A percentile compares a stretch with the other conserved stretches of the same genome.
Conservation (phyloP, 495 filamentous ascomycete genomes). For the Parmelia sp. region DNA sequence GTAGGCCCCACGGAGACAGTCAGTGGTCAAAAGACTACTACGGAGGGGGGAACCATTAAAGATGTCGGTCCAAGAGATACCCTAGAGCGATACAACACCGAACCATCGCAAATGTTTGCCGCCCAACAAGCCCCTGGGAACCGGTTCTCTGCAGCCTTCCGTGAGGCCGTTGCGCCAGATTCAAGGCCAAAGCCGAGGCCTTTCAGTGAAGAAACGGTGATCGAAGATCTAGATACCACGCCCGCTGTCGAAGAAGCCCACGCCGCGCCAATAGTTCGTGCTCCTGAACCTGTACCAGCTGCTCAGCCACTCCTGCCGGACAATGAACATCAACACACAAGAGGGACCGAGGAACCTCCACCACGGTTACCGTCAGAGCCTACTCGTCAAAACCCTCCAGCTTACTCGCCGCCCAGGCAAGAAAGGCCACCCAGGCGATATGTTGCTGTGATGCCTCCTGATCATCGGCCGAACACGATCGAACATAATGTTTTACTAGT, state of each 20-base stretch:
- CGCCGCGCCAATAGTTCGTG: constrained; percentile 24
- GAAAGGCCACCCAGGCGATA: constrained; percentile 31
- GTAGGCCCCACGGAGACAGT: background rate
- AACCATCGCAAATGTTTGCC: constrained; percentile 35
- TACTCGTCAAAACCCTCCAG: constrained; percentile 24
- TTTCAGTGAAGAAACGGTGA: constrained; percentile 26
- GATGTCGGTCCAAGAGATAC: background rate
- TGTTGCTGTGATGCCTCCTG: constrained; percentile 31
- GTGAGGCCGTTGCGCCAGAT: constrained; percentile 23
- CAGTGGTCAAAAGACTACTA: background rate
- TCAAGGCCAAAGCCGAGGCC: constrained; percentile 19
- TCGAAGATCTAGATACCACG: constrained; percentile 28
- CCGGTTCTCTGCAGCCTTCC: constrained; percentile 29
- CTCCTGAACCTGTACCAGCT: constrained; percentile 21
- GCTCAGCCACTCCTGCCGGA: constrained; percentile 13
- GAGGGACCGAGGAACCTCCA: background rate
- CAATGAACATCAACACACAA: background rate
- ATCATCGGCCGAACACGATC: constrained; percentile 21
- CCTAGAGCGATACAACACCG: background rate
- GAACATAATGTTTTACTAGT: constrained; percentile 26
- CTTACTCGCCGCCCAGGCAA: constrained; percentile 13
- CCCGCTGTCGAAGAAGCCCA: constrained; percentile 26
- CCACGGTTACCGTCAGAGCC: constrained; percentile 16
- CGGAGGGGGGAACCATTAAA: background rate
- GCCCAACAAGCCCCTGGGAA: constrained; percentile 24